Percentiles rank a stretch among this genome's conserved stretches.
phyloP scores from a whole-genome alignment of 1,139 yeast species.

The Yamadazyma jaroonii region DNA sequence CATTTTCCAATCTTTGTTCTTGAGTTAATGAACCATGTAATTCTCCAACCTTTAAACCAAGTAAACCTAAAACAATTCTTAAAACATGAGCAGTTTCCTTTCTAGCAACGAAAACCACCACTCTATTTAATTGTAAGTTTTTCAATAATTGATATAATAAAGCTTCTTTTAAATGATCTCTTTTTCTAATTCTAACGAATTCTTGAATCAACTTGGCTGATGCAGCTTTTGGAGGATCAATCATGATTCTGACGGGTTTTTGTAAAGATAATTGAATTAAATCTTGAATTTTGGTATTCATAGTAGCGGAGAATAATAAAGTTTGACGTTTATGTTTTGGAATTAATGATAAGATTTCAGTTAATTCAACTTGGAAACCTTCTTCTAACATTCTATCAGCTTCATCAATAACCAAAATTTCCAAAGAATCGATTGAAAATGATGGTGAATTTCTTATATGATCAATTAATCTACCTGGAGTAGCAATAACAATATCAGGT shows the following conservation, averaged over 20 bases:
- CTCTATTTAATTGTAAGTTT: slow-evolving; percentile 65
- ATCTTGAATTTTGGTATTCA: slow-evolving; percentile 90
- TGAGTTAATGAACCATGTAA: slow-evolving; percentile 93
- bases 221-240: slow-evolving; percentile 93
- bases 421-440: slow-evolving; percentile 86
- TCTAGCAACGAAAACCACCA: slow-evolving; percentile 86
- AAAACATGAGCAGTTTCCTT: slow-evolving; percentile 88
- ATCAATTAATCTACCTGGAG: slow-evolving; percentile 97
- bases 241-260: slow-evolving; percentile 91
- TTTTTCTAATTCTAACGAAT: slow-evolving; percentile 88
- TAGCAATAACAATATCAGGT: slow-evolving; percentile 95
- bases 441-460: slow-evolving; percentile 94
- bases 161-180: slow-evolving; percentile 82
- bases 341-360: slow-evolving; percentile 80
- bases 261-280: slow-evolving; percentile 82
- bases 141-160: slow-evolving; percentile 69
- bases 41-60: slow-evolving; percentile 88
- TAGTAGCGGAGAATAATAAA: slow-evolving; percentile 91
- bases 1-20: slow-evolving; percentile 88
- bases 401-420: slow-evolving; percentile 90
- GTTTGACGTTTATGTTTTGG: slow-evolving; percentile 91
- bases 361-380: slow-evolving; percentile 93
- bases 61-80: slow-evolving; percentile 77
- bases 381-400: slow-evolving; percentile 99
- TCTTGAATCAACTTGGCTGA: slow-evolving; percentile 86